These are phyloP conservation scores for Blastocystis sp. DNA, from an alignment of 352 stramenopile species.

Conservation along the genomic window DNA sequence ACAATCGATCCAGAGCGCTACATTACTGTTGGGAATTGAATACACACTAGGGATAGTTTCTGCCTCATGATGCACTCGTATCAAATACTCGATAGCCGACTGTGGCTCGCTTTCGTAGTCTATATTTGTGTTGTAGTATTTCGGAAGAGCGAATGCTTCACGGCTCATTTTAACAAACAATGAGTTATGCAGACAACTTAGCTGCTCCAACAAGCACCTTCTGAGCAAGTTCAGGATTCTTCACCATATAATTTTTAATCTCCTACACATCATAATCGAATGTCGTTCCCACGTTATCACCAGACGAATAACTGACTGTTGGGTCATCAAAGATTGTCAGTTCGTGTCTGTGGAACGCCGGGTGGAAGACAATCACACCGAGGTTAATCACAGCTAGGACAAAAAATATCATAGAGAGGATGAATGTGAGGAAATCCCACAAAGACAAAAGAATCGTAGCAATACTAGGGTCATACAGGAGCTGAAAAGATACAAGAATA, in stretches of 20 bases:
- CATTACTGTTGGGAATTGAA: not conserved
- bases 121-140: slow-evolving; percentile 54
- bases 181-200: not conserved
- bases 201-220: slow-evolving; percentile 46
- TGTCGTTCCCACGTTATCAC: not conserved
- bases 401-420: not conserved
- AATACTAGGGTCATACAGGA: not conserved
- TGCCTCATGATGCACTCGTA: slow-evolving; percentile 6
- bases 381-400: not conserved
- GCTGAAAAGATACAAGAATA: slow-evolving; percentile 1
- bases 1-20: not conserved
- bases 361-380: slow-evolving; percentile 25
- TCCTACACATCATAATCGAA: slow-evolving; percentile 5
- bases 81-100: slow-evolving; percentile 34
- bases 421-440: not conserved
- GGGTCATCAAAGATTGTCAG: slow-evolving; percentile 8
- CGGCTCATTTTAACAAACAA: slow-evolving; percentile 23
- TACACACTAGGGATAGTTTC: not conserved
- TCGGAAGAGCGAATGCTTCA: slow-evolving; percentile 36
- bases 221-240: slow-evolving; percentile 16
- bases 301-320: not conserved
- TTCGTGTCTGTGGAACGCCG: not conserved
- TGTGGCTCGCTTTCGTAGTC: not conserved
- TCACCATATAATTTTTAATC: slow-evolving; percentile 45
- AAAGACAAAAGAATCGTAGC: slow-evolving; percentile 14